Base-by-base conservation (phyloP, 345 rosid species). In the Iberis pinnata region DNA sequence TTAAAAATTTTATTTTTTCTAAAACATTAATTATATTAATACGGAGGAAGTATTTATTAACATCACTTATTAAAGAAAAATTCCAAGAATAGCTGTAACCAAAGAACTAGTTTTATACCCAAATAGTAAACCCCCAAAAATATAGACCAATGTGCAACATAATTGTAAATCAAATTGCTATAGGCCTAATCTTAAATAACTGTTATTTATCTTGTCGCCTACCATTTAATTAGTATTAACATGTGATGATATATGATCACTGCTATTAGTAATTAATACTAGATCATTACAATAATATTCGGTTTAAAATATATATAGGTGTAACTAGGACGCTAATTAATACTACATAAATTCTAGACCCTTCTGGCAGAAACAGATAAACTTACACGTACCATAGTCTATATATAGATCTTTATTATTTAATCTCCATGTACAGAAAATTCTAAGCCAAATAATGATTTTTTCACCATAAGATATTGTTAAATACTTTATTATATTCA, bases 201-300 rank as follows among this genome's bases (percentile, higher is more conserved):
- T 62, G 29, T n/a, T 53, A n/a, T 49, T 44, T 27, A 31, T 53
- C 47, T 62, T 43, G 67, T 62, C 53, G 24, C 47, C 40, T 53
- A 53, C 13, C 8, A 11, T 36, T 39, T 24, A 24, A 27, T n/a
- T 52, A 25, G 33, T 50, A 51, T 37, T 14, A 32, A 19, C 15
- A 22, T 36, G 33, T 49, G 31, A 29, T 50, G 10, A 45, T 49
- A n/a, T n/a, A n/a, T n/a, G n/a, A n/a, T n/a, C n/a, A n/a, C n/a
- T n/a, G n/a, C n/a, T 16, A 19, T 22, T 14, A 24, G n/a, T 24
- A 24, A 24, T 24, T 3, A 0, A 24, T 24, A 39, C 8, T 50
- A 41, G 18, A 50, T 50, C 33, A 24, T 32, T 61, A 41, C 12
- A 41, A 42, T 50, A 61, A 42, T 61, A 16, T 9, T n/a, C n/a